Conservation (phyloP, 768 basidiomycete genomes). For the Daedaleopsis nitida region DNA sequence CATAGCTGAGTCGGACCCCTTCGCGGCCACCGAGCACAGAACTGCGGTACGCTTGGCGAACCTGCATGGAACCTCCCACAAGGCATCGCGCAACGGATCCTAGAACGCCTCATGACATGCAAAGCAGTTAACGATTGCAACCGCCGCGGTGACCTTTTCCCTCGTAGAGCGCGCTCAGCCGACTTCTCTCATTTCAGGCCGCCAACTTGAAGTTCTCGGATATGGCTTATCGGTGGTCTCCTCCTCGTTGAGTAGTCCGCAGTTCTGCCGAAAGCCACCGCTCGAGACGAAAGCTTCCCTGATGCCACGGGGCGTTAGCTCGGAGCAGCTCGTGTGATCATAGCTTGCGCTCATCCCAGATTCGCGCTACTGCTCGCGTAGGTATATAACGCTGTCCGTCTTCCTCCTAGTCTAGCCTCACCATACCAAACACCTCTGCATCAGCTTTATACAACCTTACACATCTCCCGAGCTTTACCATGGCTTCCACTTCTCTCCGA, state of each 20-base stretch:
- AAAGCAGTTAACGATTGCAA: background rate
- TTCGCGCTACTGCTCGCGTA: slow-evolving; percentile 14
- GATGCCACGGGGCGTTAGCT: slow-evolving; percentile 21
- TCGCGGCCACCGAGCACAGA: too few species aligned
- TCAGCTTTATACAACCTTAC: background rate
- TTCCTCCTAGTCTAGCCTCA: slow-evolving; percentile 7
- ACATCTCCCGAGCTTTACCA: background rate
- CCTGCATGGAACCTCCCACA: too few species aligned
- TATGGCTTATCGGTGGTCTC: slow-evolving; percentile 19
- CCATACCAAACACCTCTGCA: slow-evolving; percentile 4
- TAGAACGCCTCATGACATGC: background rate
- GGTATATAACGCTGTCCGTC: slow-evolving; percentile 15
- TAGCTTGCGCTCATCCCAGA: slow-evolving; percentile 14
- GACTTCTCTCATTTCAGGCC: background rate
- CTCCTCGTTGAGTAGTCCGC: slow-evolving; percentile 14
- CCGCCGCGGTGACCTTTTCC: background rate
- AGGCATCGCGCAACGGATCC: too few species aligned
- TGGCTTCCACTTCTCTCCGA: slow-evolving; percentile 10
- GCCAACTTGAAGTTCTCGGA: background rate
- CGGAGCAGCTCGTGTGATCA: slow-evolving; percentile 25
- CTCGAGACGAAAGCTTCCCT: slow-evolving; percentile 16
- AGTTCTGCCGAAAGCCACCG: slow-evolving; percentile 26
- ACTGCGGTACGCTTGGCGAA: too few species aligned
- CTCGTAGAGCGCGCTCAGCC: background rate
- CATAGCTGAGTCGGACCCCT: too few species aligned